phyloP scores from a whole-genome alignment of 495 filamentous ascomycete genomes.

The Pyronema domesticum region DNA sequence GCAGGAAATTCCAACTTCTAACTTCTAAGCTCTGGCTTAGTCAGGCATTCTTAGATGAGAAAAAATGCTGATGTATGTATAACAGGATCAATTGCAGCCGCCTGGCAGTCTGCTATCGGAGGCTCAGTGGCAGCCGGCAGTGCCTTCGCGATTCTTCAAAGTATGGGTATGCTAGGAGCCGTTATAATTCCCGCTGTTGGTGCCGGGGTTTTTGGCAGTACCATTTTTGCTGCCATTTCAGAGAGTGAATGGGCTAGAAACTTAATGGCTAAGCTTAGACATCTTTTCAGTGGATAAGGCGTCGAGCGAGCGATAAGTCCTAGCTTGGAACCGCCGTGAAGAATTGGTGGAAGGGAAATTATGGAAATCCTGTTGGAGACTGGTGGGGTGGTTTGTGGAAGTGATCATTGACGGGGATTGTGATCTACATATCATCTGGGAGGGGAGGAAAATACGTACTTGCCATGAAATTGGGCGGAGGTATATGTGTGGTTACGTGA shows the following conservation, averaged over 20 bases:
- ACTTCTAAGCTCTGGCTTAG: too few relatives aligned
- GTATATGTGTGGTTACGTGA: too few relatives aligned
- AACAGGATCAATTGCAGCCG: background rate
- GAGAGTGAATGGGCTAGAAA: background rate
- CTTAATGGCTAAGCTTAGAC: too few relatives aligned
- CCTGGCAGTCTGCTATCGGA: background rate
- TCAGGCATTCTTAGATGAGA: too few relatives aligned
- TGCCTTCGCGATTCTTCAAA: slow-evolving; percentile 1
- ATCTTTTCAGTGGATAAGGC: too few relatives aligned
- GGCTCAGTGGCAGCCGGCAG: background rate
- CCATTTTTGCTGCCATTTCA: background rate
- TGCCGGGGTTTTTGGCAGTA: background rate
- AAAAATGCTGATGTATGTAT: background rate
- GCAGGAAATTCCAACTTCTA: background rate
- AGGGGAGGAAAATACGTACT: too few relatives aligned
- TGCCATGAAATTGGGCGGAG: too few relatives aligned
- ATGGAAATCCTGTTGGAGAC: background rate
- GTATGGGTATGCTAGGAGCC: background rate
- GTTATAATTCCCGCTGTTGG: background rate
- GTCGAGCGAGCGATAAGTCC: background rate
- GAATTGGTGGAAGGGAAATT: slow-evolving; percentile 1
- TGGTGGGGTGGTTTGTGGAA: background rate
- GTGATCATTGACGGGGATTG: too few relatives aligned
- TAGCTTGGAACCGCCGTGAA: background rate
- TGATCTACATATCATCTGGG: too few relatives aligned